phyloP scores from a whole-genome alignment of 176 grass and related monocot species.

The Thalia dealbata region DNA sequence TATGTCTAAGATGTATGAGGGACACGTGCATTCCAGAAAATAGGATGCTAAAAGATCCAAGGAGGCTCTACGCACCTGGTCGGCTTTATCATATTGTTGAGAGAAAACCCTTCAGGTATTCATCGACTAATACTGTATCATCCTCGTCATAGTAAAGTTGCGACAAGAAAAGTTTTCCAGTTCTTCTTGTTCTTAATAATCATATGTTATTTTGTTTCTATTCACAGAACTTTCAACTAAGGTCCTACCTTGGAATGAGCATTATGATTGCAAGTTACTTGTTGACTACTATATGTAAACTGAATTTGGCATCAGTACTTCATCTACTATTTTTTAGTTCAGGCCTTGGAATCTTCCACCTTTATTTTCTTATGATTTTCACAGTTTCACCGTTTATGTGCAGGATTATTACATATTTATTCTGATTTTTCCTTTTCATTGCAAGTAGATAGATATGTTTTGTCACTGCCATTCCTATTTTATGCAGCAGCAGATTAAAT shows the following conservation, averaged over 20 bases:
- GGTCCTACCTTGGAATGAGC: background rate
- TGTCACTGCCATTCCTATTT: too few relatives aligned
- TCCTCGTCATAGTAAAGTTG: background rate
- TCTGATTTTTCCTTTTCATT: background rate
- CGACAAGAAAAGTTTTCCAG: background rate
- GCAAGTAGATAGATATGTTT: background rate
- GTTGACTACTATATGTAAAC: background rate
- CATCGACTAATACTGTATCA: background rate
- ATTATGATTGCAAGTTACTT: background rate
- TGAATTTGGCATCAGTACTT: background rate
- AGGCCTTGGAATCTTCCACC: background rate
- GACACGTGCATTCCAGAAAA: slow-evolving; percentile 89
- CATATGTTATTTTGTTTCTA: background rate
- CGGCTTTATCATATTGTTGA: slow-evolving; percentile 92
- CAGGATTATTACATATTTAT: too few relatives aligned
- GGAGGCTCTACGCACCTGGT: slow-evolving; percentile 87
- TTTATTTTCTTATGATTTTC: background rate
- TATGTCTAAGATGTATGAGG: slow-evolving; percentile 72
- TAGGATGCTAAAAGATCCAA: slow-evolving; percentile 66
- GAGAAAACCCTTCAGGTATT: slow-evolving; percentile 66
- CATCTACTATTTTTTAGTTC: background rate
- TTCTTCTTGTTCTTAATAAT: background rate
- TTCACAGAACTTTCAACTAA: background rate
- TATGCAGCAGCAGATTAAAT: too few relatives aligned
- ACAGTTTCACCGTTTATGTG: background rate